Evolutionary conservation across 129 eudicot species (phyloP).

Genomic region (Pulicaria dysenterica): DNA sequence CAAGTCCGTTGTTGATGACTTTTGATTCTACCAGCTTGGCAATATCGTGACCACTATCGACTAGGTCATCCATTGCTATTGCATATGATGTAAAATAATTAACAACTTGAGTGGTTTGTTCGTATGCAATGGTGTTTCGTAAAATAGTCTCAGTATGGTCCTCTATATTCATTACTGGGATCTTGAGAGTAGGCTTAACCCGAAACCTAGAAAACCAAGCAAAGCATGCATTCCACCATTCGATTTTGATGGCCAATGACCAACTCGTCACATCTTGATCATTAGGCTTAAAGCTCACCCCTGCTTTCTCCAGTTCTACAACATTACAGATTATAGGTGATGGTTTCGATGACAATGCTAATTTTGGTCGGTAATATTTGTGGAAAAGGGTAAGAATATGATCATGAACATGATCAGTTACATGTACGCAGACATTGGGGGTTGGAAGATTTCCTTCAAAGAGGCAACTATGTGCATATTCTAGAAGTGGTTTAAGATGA

Average conservation of each 20-base stretch:
- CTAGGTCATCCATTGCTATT: constrained; percentile 10
- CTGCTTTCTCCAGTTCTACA: too few species aligned
- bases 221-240: neutral
- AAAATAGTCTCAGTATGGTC: constrained; percentile 25
- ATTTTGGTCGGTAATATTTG: neutral
- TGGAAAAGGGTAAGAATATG: constrained; percentile 29
- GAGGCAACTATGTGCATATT: too few species aligned
- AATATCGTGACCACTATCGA: constrained; percentile 22
- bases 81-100: constrained; percentile 26
- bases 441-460: neutral
- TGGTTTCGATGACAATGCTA: neutral
- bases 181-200: constrained; percentile 4
- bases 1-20: constrained; percentile 12
- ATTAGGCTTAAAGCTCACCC: constrained; percentile 25
- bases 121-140: constrained; percentile 30
- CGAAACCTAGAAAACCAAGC: constrained; percentile 7
- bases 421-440: too few species aligned
- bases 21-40: constrained; percentile 16
- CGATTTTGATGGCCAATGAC: constrained; percentile 10
- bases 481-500: neutral
- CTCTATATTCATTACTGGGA: neutral
- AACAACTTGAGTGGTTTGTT: neutral
- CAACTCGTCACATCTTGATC: neutral
- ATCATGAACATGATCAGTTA: too few species aligned
- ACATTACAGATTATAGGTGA: neutral